These are phyloP conservation scores for Aspergillus sclerotialis DNA, from an alignment of 2,329 filamentous ascomycete genomes.

Conservation along the genomic window DNA sequence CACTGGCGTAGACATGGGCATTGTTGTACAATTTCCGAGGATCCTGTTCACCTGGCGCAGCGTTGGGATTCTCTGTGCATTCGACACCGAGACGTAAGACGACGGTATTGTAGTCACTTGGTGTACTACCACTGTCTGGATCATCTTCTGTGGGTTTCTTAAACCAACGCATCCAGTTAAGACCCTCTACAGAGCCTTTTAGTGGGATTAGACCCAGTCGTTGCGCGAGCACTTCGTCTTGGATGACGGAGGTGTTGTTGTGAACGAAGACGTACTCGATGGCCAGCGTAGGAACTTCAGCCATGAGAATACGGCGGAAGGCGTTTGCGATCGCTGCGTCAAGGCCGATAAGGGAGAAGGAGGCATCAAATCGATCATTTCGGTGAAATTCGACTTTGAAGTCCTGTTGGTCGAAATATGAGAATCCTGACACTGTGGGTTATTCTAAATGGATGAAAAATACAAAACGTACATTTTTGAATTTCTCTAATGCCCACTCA, in stretches of 20 bases:
- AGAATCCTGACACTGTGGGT: constrained; percentile 2
- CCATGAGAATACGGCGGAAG: constrained; percentile 90
- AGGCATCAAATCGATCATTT: constrained; percentile 67
- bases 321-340: constrained; percentile 94
- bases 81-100: constrained; percentile 68
- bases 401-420: constrained; percentile 34
- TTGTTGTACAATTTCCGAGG: constrained; percentile 79
- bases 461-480: constrained; percentile 47
- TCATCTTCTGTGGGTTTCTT: constrained; percentile 63
- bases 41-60: constrained; percentile 66
- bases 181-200: constrained; percentile 66
- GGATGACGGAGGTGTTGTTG: constrained; percentile 96
- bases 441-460: not conserved
- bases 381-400: constrained; percentile 77
- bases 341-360: constrained; percentile 85
- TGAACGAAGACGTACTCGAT: constrained; percentile 90
- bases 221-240: constrained; percentile 92
- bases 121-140: constrained; percentile 43
- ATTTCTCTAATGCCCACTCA: constrained; percentile 68
- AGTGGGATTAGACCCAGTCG: constrained; percentile 87
- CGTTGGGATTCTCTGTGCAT: constrained; percentile 72
- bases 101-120: constrained; percentile 78
- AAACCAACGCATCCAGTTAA: constrained; percentile 78
- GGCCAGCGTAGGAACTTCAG: constrained; percentile 88
- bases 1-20: constrained; percentile 72